Base-by-base conservation (phyloP, 1,284 basidiomycete genomes). In the Moesziomyces sp. region DNA sequence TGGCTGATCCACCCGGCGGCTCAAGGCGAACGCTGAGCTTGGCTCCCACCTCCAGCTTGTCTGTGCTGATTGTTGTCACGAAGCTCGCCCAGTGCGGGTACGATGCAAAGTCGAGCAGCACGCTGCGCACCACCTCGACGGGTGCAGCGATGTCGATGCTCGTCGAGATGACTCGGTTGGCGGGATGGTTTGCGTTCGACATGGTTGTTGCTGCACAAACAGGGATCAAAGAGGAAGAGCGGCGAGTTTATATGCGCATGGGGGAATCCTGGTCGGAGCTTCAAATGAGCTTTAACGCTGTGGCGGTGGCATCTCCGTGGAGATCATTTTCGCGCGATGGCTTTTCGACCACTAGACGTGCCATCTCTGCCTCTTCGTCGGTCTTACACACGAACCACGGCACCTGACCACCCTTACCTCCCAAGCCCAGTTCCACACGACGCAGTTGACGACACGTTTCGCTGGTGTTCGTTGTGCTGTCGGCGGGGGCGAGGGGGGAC, bases 361-460 rank as follows among this genome's bases (percentile, higher is more conserved):
- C 55, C 61, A 58, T 58, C 40, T 64, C 46, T 16, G 40, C 40
- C 26, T 58, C 55, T 46, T 58, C 61, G 34, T 58, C 61, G 4
- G 55, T 64, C 50, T 47, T 34, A 19, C 53, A 57, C 21, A 70
- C 61, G 23, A 70, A 45, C 66, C 66, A 70, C 18, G 55, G 61
- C 21, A 70, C 59, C 14, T 52, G 18, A 4, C 46, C 43, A 38
- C 14, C 24, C 14, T 14, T 18, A 3, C 24, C 14, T 18, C 16
- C 43, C 16, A 48, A 24, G 6, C 45, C 45, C 24, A 53, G 42
- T 10, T 34, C 58, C 1, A 16, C 6, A 30, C 51, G 24, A 3
- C 11, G 35, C 16, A 59, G 43, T 44, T 59, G 57, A 21, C 30
- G 28, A 28, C 44, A 50, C 11, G 11, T 19, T 40, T 23, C 43